Evolutionary conservation across 108 stramenopile species (phyloP), one percentile per base, ranked within the genome.

Genomic region (Cyclotella choctawhatcheeana): DNA sequence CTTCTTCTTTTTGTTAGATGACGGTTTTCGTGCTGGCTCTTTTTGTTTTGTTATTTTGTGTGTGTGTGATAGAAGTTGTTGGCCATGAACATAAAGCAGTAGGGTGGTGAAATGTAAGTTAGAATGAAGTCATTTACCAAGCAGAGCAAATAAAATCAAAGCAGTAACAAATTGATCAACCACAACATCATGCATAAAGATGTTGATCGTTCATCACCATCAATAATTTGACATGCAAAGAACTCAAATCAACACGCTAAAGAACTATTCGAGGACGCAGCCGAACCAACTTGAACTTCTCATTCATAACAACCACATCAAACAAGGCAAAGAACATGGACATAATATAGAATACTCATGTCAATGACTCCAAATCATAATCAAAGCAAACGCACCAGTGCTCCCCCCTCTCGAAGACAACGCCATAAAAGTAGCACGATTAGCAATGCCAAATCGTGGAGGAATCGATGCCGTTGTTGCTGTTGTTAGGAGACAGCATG

Each of bases 351-450:
- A 33, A 7, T 32, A 16, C 7, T 44, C n/a, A n/a, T n/a, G n/a
- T n/a, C n/a, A n/a, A n/a, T n/a, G n/a, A n/a, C n/a, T n/a, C n/a
- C n/a, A n/a, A n/a, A n/a, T n/a, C n/a, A n/a, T n/a, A n/a, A n/a
- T n/a, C n/a, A n/a, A n/a, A n/a, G n/a, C n/a, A n/a, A n/a, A 74
- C 73, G 64, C 24, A 77, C 76, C 76, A 59, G 70, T 69, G 58
- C 66, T 56, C 20, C 76, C 76, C 25, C 76, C 76, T 32, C 76
- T 58, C 24, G 68, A 68, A 37, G 67, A 53, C 69, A 77, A 70
- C 33, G 68, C 69, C 5, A 25, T 56, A 44, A 77, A 77, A 20
- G 67, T 30, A 74, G 35, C 51, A 58, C 58, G 51, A 32, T 64
- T 74, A 44, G 50, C 40, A 20, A 53, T 27, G 3, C 61, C 54